Evolutionary conservation across 2,329 filamentous ascomycete species (phyloP), one percentile per base, ranked within the genome.

Genomic region (Calonectria leucothoes): DNA sequence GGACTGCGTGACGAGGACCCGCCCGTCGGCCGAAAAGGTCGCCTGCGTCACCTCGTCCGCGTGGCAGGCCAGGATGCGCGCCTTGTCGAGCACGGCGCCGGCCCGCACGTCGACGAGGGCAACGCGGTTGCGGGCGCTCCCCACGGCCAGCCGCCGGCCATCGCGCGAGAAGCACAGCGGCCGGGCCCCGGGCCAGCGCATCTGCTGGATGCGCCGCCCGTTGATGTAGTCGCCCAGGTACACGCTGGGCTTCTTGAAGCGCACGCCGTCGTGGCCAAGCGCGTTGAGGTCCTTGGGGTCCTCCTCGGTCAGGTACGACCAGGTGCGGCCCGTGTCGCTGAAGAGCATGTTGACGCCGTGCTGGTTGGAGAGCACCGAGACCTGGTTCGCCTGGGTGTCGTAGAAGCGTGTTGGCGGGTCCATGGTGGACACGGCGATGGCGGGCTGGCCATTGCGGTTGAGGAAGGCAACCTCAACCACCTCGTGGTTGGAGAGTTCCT

Each of bases 251-350:
- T 76, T 76, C 48, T 73, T 75, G 17, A 82, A 80, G 66, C 66
- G 71, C 15, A 73, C 42, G 3, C 77, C 79, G 37, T 81, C 77
- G 39, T 80, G 78, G 11, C 33, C 71, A 35, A 71, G 72, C 2
- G 78, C 68, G 39, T 74, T 77, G 48, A 78, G 71, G n/a, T 75
- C 75, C 11, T 74, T 75, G 37, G 73, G 25, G 20, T 80, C 80
- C n/a, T 80, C 77, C 33, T 82, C 80, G 29, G 68, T 67, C 2
- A 80, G 69, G 51, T 81, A 82, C 0, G 80, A 77, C 80, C 80
- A 82, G 8, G 74, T 69, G 6, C 77, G 72, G 1, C 73, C 75
- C 39, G 77, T 75, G 3, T 73, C 69, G 12, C 74, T 66, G 35
- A 82, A 81, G 15, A 70, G 66, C 75, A 81, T 76, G 65, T 76